Base-by-base conservation (phyloP, 495 filamentous ascomycete genomes). In the Saxophila tyrrhenica region DNA sequence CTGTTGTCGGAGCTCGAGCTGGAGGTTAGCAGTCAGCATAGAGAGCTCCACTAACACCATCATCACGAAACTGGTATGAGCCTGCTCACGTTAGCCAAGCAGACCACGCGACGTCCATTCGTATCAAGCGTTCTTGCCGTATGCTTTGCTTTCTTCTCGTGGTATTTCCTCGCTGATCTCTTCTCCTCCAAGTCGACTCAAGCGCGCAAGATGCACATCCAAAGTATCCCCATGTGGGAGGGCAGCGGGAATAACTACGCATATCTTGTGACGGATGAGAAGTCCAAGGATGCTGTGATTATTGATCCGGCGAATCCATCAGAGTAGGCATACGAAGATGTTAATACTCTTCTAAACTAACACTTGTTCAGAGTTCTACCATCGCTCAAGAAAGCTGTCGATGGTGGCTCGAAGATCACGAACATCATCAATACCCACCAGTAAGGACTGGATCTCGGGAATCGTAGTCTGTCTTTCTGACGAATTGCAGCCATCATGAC, bases 151-250 rank as follows among this genome's bases (percentile, higher is more conserved):
- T 9, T 56, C 20, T 53, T 56, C 0, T 52, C 17, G 16, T 55
- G 23, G 25, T 59, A 55, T 49, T 48, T 45, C 42, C 8, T 52
- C n/a, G 50, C 58, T 60, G 54, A 60, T 50, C 19, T 5, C 1
- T 5, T 35, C 21, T 19, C 8, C 15, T 1, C 21, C 11, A 54
- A 64, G 61, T 48, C 55, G 25, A 39, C 47, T 7, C 32, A 25
- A 19, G 66, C 62, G 11, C 68, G 73, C 66, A 68, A 73, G 60
- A 98, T 98, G 92, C 89, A 96, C 83, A 85, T 98, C 70, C 81
- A 89, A 68, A 89, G 88, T 52, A 95, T 98, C 73, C 92, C 92
- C 32, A 98, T 97, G 92, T 97, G 91, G 90, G 83, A 80, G 71
- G 94, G 92, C 42, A 85, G 72, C 50, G 78, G 82, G 65, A 86